phyloP scores from a whole-genome alignment of 1,284 basidiomycete species.

The Cryptococcus sp. region DNA sequence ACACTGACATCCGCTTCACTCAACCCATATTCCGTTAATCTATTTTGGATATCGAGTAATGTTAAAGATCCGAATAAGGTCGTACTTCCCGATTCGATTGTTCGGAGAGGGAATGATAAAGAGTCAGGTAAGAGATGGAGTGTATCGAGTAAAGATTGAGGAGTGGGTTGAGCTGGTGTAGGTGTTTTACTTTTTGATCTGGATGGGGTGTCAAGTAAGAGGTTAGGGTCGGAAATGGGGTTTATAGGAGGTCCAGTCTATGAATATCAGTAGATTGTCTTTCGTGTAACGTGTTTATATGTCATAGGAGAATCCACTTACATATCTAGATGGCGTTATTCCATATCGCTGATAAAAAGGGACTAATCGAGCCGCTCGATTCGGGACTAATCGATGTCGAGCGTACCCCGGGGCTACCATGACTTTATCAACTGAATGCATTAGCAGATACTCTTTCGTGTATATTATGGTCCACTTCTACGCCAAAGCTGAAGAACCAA shows the following conservation, averaged over 20 bases:
- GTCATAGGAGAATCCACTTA: constrained; percentile 5
- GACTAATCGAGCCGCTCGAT: constrained; percentile 25
- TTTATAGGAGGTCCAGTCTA: background rate
- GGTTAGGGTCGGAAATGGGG: background rate
- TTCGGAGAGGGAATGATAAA: constrained; percentile 27
- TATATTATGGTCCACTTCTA: background rate
- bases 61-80: constrained; percentile 38
- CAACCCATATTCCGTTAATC: constrained; percentile 19
- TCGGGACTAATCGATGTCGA: constrained; percentile 31
- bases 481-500: background rate
- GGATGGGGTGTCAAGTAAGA: background rate
- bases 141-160: constrained; percentile 12
- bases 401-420: constrained; percentile 31
- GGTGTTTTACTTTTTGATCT: background rate
- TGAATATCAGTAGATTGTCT: background rate
- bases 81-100: constrained; percentile 21
- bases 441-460: background rate
- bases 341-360: constrained; percentile 12
- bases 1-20: background rate
- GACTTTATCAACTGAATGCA: constrained; percentile 28
- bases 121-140: constrained; percentile 20
- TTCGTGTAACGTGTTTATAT: background rate
- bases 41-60: constrained; percentile 25
- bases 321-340: constrained; percentile 8
- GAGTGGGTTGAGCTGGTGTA: background rate